These are phyloP conservation scores for Exophiala xenobiotica DNA, from an alignment of 2,329 filamentous ascomycete species.

Conservation along the genomic window DNA sequence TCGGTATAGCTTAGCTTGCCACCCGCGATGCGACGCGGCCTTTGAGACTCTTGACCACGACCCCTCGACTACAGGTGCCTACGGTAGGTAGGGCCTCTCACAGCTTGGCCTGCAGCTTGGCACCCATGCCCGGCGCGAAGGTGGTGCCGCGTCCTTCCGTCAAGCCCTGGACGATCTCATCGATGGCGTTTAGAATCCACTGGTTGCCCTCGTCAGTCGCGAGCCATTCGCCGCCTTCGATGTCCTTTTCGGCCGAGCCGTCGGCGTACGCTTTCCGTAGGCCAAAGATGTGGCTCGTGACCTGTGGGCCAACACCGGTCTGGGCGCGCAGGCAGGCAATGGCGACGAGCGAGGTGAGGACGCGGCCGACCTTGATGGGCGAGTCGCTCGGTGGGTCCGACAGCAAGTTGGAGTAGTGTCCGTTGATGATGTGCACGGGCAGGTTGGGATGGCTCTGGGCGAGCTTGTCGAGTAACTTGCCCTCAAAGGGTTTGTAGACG, in stretches of 20 bases:
- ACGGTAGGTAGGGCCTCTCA: constrained; percentile 3
- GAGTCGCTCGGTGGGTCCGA: constrained; percentile 61
- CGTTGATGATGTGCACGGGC: constrained; percentile 73
- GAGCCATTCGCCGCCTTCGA: constrained; percentile 59
- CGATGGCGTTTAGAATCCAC: constrained; percentile 63
- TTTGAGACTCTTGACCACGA: no score
- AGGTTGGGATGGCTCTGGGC: constrained; percentile 76
- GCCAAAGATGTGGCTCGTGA: constrained; percentile 77
- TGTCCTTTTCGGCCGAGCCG: constrained; percentile 55
- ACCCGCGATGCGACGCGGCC: no score
- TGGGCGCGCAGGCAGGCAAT: constrained; percentile 74
- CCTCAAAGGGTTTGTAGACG: constrained; percentile 72
- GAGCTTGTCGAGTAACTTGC: constrained; percentile 69
- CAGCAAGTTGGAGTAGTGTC: constrained; percentile 72
- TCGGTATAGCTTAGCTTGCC: no score
- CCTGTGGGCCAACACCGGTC: constrained; percentile 79
- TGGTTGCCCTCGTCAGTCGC: constrained; percentile 64
- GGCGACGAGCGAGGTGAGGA: constrained; percentile 71
- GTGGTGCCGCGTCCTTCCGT: constrained; percentile 51
- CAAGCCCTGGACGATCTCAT: constrained; percentile 57
- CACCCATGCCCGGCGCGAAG: constrained; percentile 54
- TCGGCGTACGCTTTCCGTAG: constrained; percentile 73
- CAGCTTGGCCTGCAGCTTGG: constrained; percentile 39
- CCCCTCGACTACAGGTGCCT: no score
- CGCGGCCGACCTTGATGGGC: constrained; percentile 60